These are phyloP conservation scores for Neurospora sp. DNA, from an alignment of 495 filamentous ascomycete genomes.

Conservation along the genomic window DNA sequence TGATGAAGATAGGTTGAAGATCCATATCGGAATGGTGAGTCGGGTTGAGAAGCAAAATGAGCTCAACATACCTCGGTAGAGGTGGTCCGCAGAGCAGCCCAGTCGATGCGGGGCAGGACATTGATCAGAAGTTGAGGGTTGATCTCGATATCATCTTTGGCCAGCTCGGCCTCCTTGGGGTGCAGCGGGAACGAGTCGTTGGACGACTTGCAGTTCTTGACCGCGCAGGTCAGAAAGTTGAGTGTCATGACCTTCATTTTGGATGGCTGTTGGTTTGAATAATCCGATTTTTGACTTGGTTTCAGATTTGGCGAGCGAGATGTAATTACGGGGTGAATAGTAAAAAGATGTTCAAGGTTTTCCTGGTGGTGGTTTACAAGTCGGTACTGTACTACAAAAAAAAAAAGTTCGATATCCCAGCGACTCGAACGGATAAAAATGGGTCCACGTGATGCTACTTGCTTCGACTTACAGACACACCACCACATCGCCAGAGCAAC, in stretches of 20 bases:
- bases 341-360: not conserved
- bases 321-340: too few species aligned
- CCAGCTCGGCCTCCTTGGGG: constrained; percentile 82
- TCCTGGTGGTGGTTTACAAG: not conserved
- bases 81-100: constrained; percentile 63
- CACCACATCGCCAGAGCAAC: not conserved
- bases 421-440: not conserved
- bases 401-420: not conserved
- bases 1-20: not conserved
- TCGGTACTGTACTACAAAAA: not conserved
- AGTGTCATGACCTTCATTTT: constrained; percentile 92
- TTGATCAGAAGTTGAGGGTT: constrained; percentile 71
- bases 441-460: not conserved
- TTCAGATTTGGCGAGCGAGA: not conserved
- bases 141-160: constrained; percentile 66
- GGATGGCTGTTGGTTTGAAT: constrained; percentile 3
- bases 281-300: not conserved
- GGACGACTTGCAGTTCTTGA: constrained; percentile 80
- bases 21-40: not conserved
- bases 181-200: constrained; percentile 77
- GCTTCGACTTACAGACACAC: not conserved
- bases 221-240: constrained; percentile 94
- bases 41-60: constrained; percentile 3
- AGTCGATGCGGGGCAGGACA: constrained; percentile 79
- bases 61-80: constrained; percentile 61